phyloP scores from a whole-genome alignment of 225 moss, liverwort and hornwort genomes.

The Pleurozium schreberi region DNA sequence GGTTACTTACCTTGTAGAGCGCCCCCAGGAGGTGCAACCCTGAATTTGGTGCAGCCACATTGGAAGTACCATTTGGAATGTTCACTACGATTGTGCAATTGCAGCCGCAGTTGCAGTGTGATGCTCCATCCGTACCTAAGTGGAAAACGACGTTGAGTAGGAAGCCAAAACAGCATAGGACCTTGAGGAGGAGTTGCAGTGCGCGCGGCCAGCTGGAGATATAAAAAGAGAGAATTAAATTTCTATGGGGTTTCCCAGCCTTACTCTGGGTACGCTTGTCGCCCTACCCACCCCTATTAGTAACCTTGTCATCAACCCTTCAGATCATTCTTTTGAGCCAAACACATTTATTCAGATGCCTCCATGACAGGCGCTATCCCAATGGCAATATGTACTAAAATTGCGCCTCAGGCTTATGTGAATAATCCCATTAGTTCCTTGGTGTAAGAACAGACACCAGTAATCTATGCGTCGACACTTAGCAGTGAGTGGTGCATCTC shows the following conservation, averaged over 20 bases:
- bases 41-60: conserved; percentile 41
- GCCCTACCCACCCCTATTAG: conserved; percentile 14
- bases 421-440: conserved; percentile 41
- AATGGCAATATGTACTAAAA: conserved; percentile 40
- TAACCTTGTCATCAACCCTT: conserved; percentile 10
- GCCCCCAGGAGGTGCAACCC: conserved; percentile 15
- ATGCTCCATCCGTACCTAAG: conserved; percentile 16
- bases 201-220: conserved; percentile 14
- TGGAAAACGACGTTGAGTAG: conserved; percentile 9
- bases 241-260: conserved; percentile 5
- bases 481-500: conserved; percentile 9
- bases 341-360: conserved; percentile 57
- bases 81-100: background rate
- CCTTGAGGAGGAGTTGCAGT: conserved; percentile 25
- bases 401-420: conserved; percentile 46
- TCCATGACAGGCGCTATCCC: conserved; percentile 28
- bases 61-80: conserved; percentile 6
- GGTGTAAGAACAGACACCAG: conserved; percentile 32
- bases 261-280: conserved; percentile 2
- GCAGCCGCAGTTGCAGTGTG: conserved; percentile 9
- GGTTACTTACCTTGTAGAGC: conserved; percentile 3
- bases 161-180: background rate
- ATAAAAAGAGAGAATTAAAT: background rate
- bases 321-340: conserved; percentile 56
- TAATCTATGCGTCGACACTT: conserved; percentile 11